A percentile compares a stretch with the other conserved stretches of the same genome.
phyloP scores from a whole-genome alignment of 1,139 yeast genomes.

The Geotrichum carabidarum region DNA sequence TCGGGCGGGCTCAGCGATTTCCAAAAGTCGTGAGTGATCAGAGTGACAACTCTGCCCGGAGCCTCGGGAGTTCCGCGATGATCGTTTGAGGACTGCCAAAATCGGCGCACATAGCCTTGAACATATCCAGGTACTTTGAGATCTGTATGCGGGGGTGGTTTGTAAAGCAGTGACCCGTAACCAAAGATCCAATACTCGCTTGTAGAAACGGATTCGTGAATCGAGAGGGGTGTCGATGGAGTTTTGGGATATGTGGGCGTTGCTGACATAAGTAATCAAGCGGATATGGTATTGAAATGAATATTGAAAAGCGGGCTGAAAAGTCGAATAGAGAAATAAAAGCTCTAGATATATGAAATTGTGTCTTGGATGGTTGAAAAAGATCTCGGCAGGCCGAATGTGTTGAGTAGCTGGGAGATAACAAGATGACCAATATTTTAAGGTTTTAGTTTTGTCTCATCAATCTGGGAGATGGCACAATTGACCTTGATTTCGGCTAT shows the following conservation, averaged over 20 bases:
- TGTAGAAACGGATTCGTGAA: not conserved
- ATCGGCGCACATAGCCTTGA: conserved; percentile 70
- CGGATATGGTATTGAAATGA: not conserved
- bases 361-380: no score
- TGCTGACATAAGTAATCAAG: not conserved
- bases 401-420: no score
- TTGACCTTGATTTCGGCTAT: no score
- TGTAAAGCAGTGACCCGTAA: conserved; percentile 84
- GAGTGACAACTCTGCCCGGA: conserved; percentile 86
- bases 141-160: conserved; percentile 76
- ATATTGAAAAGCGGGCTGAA: not conserved
- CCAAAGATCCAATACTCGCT: conserved; percentile 67
- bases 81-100: conserved; percentile 89
- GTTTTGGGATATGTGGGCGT: not conserved
- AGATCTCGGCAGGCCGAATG: no score
- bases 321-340: no score
- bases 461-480: no score
- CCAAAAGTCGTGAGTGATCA: conserved; percentile 55
- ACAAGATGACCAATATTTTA: no score
- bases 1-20: conserved; percentile 31
- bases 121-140: conserved; percentile 68
- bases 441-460: no score
- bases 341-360: no score
- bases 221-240: conserved; percentile 7
- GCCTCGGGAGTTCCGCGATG: conserved; percentile 81